Conservation (phyloP, 2,329 filamentous ascomycete genomes). For the Simplicillium sp. region DNA sequence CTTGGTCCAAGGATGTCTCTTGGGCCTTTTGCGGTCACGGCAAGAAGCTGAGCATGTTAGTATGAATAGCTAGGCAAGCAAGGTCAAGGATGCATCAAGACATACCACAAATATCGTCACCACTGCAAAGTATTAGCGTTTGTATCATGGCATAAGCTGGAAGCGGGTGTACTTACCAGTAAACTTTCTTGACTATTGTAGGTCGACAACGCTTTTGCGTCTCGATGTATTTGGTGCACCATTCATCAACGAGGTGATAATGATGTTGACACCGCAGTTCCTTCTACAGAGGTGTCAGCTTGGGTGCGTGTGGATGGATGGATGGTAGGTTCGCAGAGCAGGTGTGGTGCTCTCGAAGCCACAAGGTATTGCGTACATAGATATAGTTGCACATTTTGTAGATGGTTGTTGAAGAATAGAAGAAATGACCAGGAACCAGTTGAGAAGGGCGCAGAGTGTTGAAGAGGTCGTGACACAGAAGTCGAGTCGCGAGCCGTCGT, state of each 20-base stretch:
- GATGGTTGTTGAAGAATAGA: not conserved
- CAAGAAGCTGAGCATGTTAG: conserved; percentile 20
- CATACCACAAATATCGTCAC: conserved; percentile 35
- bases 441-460: too few species aligned
- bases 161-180: conserved; percentile 23
- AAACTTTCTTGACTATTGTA: conserved; percentile 34
- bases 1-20: conserved; percentile 27
- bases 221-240: conserved; percentile 35
- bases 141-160: not conserved
- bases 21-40: conserved; percentile 27
- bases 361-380: conserved; percentile 22
- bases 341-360: not conserved
- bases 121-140: conserved; percentile 22
- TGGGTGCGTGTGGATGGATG: not conserved
- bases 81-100: conserved; percentile 3
- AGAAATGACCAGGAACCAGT: not conserved
- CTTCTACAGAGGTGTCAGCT: conserved; percentile 23
- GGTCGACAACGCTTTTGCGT: conserved; percentile 32
- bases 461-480: too few species aligned
- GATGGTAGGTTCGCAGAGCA: not conserved
- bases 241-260: conserved; percentile 38
- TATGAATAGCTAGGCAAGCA: conserved; percentile 11
- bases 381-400: conserved; percentile 41
- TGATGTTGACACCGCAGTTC: conserved; percentile 42
- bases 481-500: too few species aligned